These are phyloP conservation scores for Cladophialophora psammophila DNA, from an alignment of 2,329 filamentous ascomycete species.

Conservation along the genomic window DNA sequence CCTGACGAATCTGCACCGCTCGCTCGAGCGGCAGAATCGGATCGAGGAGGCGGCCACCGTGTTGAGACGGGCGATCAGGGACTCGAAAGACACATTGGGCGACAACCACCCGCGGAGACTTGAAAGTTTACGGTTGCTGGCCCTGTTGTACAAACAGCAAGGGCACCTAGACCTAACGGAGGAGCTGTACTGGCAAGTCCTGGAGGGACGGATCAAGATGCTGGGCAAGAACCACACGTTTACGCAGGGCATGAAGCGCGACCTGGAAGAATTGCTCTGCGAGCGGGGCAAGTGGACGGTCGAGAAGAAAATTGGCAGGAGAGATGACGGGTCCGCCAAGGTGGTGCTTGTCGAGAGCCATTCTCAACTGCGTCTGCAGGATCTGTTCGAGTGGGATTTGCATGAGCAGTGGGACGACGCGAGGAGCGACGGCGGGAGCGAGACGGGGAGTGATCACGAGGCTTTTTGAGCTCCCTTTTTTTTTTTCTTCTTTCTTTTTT, in stretches of 20 bases:
- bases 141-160: constrained; percentile 25
- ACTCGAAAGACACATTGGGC: constrained; percentile 36
- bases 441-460: constrained; percentile 26
- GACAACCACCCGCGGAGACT: constrained; percentile 36
- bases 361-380: constrained; percentile 30
- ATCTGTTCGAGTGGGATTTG: constrained; percentile 35
- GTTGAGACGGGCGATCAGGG: constrained; percentile 30
- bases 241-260: constrained; percentile 33
- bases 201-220: constrained; percentile 38
- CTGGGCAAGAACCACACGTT: constrained; percentile 35
- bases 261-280: constrained; percentile 28
- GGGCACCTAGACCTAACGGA: constrained; percentile 25
- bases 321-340: neutral
- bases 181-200: constrained; percentile 34
- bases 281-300: constrained; percentile 32
- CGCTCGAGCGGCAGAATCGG: constrained; percentile 30
- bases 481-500: no score
- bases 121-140: constrained; percentile 32
- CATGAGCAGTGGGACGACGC: constrained; percentile 29
- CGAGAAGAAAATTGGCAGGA: constrained; percentile 4
- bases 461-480: constrained; percentile 26
- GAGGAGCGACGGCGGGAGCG: constrained; percentile 17
- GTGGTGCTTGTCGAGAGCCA: constrained; percentile 16
- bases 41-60: constrained; percentile 35
- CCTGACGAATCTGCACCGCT: constrained; percentile 32